Evolutionary conservation across 2,329 filamentous ascomycete genomes (phyloP).

Genomic region (Paraconiothyrium sp.): DNA sequence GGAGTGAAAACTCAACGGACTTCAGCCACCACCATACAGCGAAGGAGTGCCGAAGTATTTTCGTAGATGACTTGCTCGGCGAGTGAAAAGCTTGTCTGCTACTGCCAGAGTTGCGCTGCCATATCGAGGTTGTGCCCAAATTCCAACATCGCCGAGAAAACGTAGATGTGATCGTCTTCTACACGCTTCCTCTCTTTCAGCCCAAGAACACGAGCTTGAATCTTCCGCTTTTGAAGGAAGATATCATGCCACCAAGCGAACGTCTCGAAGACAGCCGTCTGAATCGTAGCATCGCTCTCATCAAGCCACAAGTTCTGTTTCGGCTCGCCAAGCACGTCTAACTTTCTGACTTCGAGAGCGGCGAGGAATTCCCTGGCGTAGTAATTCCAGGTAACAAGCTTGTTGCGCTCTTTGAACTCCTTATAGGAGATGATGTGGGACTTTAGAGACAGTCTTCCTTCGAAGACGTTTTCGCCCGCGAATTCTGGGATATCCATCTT

Average conservation of each 20-base stretch:
- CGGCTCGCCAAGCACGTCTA: neutral
- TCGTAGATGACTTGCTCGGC: neutral
- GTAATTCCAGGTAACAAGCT: neutral
- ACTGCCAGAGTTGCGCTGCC: neutral
- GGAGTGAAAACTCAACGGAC: neutral
- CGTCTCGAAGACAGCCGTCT: neutral
- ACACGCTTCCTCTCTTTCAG: neutral
- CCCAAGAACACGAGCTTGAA: neutral
- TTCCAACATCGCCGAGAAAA: neutral
- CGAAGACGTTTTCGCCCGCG: neutral
- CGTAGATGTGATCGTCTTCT: neutral
- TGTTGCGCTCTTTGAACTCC: neutral
- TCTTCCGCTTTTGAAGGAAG: neutral
- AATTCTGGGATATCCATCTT: neutral
- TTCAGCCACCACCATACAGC: constrained; percentile 2
- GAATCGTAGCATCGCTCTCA: neutral
- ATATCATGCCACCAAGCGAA: constrained; percentile 7
- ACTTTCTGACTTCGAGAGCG: neutral
- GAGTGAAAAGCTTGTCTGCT: neutral
- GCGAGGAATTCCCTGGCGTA: neutral
- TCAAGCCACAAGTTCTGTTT: neutral
- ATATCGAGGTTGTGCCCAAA: neutral
- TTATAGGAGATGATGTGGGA: neutral
- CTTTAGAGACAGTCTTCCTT: constrained; percentile 3
- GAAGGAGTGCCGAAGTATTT: neutral